Conservation (phyloP, 306 rosid species). For the Sicyos baderoa region DNA sequence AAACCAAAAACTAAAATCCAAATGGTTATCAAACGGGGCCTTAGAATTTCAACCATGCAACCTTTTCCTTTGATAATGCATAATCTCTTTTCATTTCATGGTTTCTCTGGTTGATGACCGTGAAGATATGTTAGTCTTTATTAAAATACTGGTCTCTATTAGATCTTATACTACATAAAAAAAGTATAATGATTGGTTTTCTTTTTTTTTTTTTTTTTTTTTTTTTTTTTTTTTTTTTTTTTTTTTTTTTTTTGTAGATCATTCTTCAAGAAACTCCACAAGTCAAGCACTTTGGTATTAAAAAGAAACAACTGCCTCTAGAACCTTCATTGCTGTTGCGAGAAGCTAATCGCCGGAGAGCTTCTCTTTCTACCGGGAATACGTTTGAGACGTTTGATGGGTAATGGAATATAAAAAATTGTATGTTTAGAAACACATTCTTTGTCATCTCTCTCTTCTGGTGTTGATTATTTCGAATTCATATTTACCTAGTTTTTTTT, state of each 20-base stretch:
- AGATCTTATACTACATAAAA: not conserved
- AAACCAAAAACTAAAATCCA: too few relatives aligned
- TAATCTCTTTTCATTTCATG: not conserved
- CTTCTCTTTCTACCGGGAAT: constrained; percentile 94
- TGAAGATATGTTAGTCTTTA: not conserved
- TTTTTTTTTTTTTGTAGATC: constrained; percentile 34
- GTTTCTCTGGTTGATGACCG: constrained; percentile 1
- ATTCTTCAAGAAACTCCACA: constrained; percentile 68
- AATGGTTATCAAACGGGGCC: too few relatives aligned
- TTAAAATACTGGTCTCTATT: not conserved
- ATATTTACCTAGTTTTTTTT: constrained; percentile 23
- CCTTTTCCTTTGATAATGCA: not conserved
- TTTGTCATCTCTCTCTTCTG: not conserved
- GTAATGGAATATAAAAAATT: constrained; percentile 39
- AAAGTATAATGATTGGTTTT: not conserved
- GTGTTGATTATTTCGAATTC: constrained; percentile 16
- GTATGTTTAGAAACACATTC: constrained; percentile 12
- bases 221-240: too few relatives aligned
- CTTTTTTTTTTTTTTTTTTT: not conserved
- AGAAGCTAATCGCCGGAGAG: constrained; percentile 94
- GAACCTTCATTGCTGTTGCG: constrained; percentile 88
- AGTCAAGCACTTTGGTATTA: constrained; percentile 71
- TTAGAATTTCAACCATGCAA: too few relatives aligned
- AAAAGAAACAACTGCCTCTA: constrained; percentile 82
- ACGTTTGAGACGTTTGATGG: constrained; percentile 68